A percentile compares a stretch with the other conserved stretches of the same genome.
Conservation (phyloP, 257 asterid genomes). For the Nicotiana attenuata region DNA sequence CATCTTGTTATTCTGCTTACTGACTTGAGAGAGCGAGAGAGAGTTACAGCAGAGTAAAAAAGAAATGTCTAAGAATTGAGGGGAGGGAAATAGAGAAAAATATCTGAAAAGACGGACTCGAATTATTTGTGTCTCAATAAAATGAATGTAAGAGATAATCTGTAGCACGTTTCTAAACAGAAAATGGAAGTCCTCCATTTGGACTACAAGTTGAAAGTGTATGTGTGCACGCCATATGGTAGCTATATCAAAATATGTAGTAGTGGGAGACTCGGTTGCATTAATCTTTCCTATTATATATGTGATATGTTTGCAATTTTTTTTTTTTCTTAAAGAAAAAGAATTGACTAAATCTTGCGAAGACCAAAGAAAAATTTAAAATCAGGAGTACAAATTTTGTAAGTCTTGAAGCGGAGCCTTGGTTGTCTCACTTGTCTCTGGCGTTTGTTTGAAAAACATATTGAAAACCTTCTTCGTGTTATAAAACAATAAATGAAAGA, state of each 20-base stretch:
- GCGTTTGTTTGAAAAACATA: too few species aligned
- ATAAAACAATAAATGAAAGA: too few species aligned
- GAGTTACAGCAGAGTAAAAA: too few species aligned
- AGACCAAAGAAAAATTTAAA: not conserved
- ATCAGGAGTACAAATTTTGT: not conserved
- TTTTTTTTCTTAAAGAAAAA: not conserved
- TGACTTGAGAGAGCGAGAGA: too few species aligned
- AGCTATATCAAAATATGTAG: not conserved
- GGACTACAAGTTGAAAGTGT: not conserved
- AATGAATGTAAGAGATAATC: not conserved
- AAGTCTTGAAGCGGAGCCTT: not conserved
- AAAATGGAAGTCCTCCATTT: not conserved
- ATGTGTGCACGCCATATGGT: conserved; percentile 3
- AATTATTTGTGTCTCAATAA: not conserved
- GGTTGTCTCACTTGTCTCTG: too few species aligned
- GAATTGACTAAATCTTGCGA: not conserved
- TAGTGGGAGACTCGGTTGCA: not conserved
- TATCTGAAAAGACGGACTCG: not conserved
- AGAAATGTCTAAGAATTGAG: too few species aligned
- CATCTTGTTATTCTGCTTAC: not conserved
- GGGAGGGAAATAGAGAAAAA: not conserved
- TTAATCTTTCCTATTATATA: not conserved
- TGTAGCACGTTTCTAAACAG: not conserved
- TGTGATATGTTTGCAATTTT: not conserved
- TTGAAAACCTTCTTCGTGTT: not conserved